Evolutionary conservation across 2,329 filamentous ascomycete genomes (phyloP).

Genomic region (Metarhizium humberi): DNA sequence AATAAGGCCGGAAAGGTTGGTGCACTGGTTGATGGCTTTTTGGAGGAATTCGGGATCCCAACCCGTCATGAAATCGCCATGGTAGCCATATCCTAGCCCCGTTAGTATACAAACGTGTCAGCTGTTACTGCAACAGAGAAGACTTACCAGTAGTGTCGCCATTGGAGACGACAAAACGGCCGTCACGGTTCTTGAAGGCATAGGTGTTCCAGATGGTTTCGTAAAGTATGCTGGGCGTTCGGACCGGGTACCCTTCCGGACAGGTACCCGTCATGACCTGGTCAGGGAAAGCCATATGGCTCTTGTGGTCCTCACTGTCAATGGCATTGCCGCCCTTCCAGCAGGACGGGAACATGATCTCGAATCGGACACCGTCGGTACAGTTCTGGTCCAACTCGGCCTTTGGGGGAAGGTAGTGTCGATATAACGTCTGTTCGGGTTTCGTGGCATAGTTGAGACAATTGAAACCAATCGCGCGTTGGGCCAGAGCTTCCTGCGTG

Average conservation of each 20-base stretch:
- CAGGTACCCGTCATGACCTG: slow-evolving; percentile 69
- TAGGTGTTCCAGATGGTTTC: slow-evolving; percentile 78
- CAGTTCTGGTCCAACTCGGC: slow-evolving; percentile 72
- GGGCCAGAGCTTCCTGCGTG: slow-evolving; percentile 56
- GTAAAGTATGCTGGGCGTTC: slow-evolving; percentile 68
- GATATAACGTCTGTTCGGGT: slow-evolving; percentile 67
- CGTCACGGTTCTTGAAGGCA: slow-evolving; percentile 50
- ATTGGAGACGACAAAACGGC: slow-evolving; percentile 67
- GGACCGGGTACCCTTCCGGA: slow-evolving; percentile 56
- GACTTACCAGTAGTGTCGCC: slow-evolving; percentile 63
- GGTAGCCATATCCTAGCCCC: slow-evolving; percentile 57
- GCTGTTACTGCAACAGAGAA: not conserved
- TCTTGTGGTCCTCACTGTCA: slow-evolving; percentile 45
- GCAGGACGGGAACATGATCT: slow-evolving; percentile 83
- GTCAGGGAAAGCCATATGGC: slow-evolving; percentile 69
- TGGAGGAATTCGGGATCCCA: slow-evolving; percentile 66
- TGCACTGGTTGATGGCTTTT: slow-evolving; percentile 66
- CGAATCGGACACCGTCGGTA: slow-evolving; percentile 68
- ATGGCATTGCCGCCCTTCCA: slow-evolving; percentile 55
- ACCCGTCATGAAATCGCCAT: slow-evolving; percentile 73
- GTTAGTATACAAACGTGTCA: slow-evolving; percentile 1
- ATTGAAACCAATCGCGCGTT: slow-evolving; percentile 90
- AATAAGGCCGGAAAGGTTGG: slow-evolving; percentile 57
- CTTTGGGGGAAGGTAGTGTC: slow-evolving; percentile 77
- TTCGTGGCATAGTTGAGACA: slow-evolving; percentile 69